Evolutionary conservation across 495 filamentous ascomycete species (phyloP).

Genomic region (Penicillium tannophilum): DNA sequence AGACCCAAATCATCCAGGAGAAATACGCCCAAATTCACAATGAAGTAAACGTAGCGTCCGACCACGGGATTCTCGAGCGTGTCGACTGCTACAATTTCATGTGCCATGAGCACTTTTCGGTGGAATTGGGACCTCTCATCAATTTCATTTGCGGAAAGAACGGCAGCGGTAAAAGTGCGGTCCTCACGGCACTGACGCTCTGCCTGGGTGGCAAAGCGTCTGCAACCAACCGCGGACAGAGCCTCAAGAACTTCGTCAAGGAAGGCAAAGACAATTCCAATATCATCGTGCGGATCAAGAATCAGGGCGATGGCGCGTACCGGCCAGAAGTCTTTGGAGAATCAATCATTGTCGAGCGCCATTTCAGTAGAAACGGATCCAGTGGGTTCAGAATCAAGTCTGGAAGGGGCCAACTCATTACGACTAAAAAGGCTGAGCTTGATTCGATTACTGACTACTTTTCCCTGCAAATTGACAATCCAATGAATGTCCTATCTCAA

Average conservation of each 20-base stretch:
- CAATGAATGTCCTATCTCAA: constrained; percentile 96
- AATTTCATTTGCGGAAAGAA: constrained; percentile 99
- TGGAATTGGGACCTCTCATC: constrained; percentile 85
- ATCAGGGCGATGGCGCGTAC: constrained; percentile 80
- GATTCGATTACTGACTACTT: constrained; percentile 93
- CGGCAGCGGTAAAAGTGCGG: constrained; percentile 97
- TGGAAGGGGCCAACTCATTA: constrained; percentile 67
- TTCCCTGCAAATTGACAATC: constrained; percentile 93
- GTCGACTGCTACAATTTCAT: constrained; percentile 91
- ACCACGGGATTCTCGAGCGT: constrained; percentile 81
- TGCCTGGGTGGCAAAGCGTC: constrained; percentile 95
- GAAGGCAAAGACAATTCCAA: constrained; percentile 71
- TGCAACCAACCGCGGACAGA: constrained; percentile 92
- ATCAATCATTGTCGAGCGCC: constrained; percentile 85
- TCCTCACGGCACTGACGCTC: constrained; percentile 91
- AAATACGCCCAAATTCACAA: constrained; percentile 53
- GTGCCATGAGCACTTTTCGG: constrained; percentile 82
- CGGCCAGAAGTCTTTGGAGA: constrained; percentile 80
- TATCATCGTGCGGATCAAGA: constrained; percentile 84
- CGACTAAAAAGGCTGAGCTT: constrained; percentile 82
- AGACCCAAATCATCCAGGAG: constrained; percentile 69
- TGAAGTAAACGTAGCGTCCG: constrained; percentile 72
- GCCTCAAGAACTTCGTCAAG: constrained; percentile 89
- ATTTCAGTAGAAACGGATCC: constrained; percentile 75
- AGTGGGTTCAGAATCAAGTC: constrained; percentile 89